These are phyloP conservation scores for Cladobotryum protrusum DNA, from an alignment of 2,329 filamentous ascomycete genomes.

Conservation along the genomic window DNA sequence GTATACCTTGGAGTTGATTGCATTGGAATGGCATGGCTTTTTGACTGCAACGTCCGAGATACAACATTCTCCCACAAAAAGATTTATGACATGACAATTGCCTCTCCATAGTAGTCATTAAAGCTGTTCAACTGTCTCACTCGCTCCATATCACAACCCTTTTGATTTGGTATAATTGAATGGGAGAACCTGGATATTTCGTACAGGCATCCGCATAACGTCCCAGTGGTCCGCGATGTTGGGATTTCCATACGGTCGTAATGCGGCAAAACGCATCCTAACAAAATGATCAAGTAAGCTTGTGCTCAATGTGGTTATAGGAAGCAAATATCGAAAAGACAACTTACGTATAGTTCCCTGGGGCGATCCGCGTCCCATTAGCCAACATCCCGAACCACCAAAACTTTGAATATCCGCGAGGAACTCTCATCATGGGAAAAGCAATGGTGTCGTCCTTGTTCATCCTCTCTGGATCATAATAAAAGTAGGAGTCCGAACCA, in stretches of 20 bases:
- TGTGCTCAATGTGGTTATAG: neutral
- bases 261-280: slow-evolving; percentile 36
- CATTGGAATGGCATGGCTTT: too few species aligned
- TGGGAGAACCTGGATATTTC: slow-evolving; percentile 30
- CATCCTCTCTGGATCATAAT: slow-evolving; percentile 30
- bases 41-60: too few species aligned
- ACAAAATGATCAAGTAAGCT: slow-evolving; percentile 5
- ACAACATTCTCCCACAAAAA: too few species aligned
- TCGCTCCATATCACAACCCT: neutral
- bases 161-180: slow-evolving; percentile 24
- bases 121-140: too few species aligned
- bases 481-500: slow-evolving; percentile 24
- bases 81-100: too few species aligned
- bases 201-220: slow-evolving; percentile 26
- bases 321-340: neutral
- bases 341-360: slow-evolving; percentile 36
- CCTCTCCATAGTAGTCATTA: too few species aligned
- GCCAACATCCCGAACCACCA: slow-evolving; percentile 39
- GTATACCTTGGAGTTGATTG: too few species aligned
- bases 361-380: slow-evolving; percentile 34
- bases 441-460: slow-evolving; percentile 33
- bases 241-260: slow-evolving; percentile 37
- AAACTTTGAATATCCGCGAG: slow-evolving; percentile 27
- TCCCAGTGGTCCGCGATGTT: slow-evolving; percentile 37
- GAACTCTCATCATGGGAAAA: slow-evolving; percentile 30